These are phyloP conservation scores for Hypsizygus ulmarius DNA, from an alignment of 1,284 basidiomycete species.

Conservation along the genomic window DNA sequence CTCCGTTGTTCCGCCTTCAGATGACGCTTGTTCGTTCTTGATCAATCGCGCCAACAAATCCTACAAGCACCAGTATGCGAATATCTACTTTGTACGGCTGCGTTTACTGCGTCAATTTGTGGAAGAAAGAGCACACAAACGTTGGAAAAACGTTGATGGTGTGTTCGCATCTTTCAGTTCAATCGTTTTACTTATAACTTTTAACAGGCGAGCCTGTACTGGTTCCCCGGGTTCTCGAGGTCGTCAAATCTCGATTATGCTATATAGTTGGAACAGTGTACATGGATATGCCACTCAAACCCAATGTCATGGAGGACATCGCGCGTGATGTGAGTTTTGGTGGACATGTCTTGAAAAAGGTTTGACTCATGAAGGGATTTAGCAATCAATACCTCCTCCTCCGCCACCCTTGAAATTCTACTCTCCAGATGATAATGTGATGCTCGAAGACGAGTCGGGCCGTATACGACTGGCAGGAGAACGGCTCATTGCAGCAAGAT, in stretches of 20 bases:
- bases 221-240: slow-evolving; percentile 85
- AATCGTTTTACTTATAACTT: slow-evolving; percentile 2
- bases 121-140: slow-evolving; percentile 56
- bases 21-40: slow-evolving; percentile 53
- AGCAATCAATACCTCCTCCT: slow-evolving; percentile 90
- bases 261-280: slow-evolving; percentile 95
- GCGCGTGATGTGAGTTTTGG: slow-evolving; percentile 76
- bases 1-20: slow-evolving; percentile 23
- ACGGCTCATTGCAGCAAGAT: slow-evolving; percentile 44
- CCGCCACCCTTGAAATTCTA: slow-evolving; percentile 73
- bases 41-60: slow-evolving; percentile 57
- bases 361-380: slow-evolving; percentile 7
- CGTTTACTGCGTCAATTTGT: slow-evolving; percentile 62
- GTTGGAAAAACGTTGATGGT: slow-evolving; percentile 72
- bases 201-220: slow-evolving; percentile 65
- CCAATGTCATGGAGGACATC: slow-evolving; percentile 94
- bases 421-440: slow-evolving; percentile 77
- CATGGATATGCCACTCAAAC: slow-evolving; percentile 97
- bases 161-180: slow-evolving; percentile 18
- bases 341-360: slow-evolving; percentile 2
- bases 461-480: slow-evolving; percentile 87
- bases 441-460: slow-evolving; percentile 95
- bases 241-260: slow-evolving; percentile 81
- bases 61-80: slow-evolving; percentile 89
- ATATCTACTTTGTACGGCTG: slow-evolving; percentile 86